These are phyloP conservation scores for Chaetomium globosum DNA, from an alignment of 2,329 filamentous ascomycete species.

Conservation along the genomic window DNA sequence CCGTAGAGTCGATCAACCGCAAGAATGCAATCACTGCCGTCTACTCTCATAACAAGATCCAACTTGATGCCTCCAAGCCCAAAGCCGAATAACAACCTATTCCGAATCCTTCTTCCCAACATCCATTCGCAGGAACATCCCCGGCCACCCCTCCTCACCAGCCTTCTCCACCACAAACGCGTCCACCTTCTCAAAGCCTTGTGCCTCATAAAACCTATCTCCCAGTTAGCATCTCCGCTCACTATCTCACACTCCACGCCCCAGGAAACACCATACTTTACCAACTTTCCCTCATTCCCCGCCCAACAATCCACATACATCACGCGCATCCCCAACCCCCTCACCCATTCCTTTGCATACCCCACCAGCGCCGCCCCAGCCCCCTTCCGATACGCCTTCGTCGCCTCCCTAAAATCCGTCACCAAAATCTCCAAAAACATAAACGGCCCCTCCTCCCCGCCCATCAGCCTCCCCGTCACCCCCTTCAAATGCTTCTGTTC, in stretches of 20 bases:
- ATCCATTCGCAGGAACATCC: slow-evolving; percentile 23
- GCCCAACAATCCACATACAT: slow-evolving; percentile 29
- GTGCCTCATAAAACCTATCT: slow-evolving; percentile 17
- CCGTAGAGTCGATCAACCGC: too few relatives aligned
- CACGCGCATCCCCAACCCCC: slow-evolving; percentile 19
- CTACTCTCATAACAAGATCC: neutral
- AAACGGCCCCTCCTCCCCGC: slow-evolving; percentile 10
- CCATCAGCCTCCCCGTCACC: neutral
- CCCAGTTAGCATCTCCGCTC: slow-evolving; percentile 1
- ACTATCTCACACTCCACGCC: neutral
- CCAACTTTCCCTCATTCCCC: slow-evolving; percentile 25
- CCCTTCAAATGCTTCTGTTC: slow-evolving; percentile 16
- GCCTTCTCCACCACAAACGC: slow-evolving; percentile 17
- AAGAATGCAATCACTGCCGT: neutral
- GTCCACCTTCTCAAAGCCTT: slow-evolving; percentile 16
- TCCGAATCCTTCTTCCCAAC: slow-evolving; percentile 2
- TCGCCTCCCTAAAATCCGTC: slow-evolving; percentile 20
- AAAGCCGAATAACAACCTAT: neutral
- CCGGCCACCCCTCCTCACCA: slow-evolving; percentile 19
- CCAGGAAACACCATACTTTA: slow-evolving; percentile 13
- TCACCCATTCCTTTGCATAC: slow-evolving; percentile 19
- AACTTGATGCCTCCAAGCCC: neutral
- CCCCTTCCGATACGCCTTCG: slow-evolving; percentile 19
- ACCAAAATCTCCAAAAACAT: slow-evolving; percentile 24
- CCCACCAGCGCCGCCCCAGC: slow-evolving; percentile 23